phyloP scores from a whole-genome alignment of 306 rosid species.

The Trifolium dubium region DNA sequence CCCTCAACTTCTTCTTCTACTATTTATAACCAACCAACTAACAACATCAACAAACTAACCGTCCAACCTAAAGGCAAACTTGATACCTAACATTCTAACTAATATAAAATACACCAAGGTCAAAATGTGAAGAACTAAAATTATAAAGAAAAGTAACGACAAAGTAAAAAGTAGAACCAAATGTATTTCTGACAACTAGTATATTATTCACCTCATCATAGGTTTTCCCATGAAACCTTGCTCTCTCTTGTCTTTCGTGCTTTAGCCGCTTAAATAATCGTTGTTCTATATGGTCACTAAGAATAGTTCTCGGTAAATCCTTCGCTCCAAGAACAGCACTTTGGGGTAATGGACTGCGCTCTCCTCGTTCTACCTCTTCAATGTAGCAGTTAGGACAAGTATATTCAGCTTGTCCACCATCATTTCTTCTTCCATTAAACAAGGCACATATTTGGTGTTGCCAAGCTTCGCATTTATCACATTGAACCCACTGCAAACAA shows the following conservation, averaged over 20 bases:
- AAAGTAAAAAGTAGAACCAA: neutral
- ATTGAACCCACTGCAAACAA: constrained; percentile 92
- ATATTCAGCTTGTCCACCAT: constrained; percentile 96
- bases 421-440: constrained; percentile 95
- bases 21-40: constrained; percentile 6
- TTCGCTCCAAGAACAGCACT: constrained; percentile 99
- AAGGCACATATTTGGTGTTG: constrained; percentile 98
- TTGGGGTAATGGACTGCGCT: constrained; percentile 91
- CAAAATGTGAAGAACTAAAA: neutral
- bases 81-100: constrained; percentile 10
- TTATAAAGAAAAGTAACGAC: neutral
- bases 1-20: neutral
- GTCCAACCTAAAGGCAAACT: neutral
- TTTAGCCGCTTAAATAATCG: constrained; percentile 69
- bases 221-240: constrained; percentile 80
- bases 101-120: neutral
- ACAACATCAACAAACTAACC: neutral
- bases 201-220: constrained; percentile 75
- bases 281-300: constrained; percentile 91
- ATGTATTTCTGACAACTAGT: constrained; percentile 13
- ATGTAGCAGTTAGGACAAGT: constrained; percentile 95
- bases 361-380: constrained; percentile 90
- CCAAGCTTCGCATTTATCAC: constrained; percentile 99
- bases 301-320: constrained; percentile 87
- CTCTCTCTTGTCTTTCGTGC: constrained; percentile 85